Base-by-base conservation (phyloP, 2,329 filamentous ascomycete genomes). In the Trichophyton rubrum region DNA sequence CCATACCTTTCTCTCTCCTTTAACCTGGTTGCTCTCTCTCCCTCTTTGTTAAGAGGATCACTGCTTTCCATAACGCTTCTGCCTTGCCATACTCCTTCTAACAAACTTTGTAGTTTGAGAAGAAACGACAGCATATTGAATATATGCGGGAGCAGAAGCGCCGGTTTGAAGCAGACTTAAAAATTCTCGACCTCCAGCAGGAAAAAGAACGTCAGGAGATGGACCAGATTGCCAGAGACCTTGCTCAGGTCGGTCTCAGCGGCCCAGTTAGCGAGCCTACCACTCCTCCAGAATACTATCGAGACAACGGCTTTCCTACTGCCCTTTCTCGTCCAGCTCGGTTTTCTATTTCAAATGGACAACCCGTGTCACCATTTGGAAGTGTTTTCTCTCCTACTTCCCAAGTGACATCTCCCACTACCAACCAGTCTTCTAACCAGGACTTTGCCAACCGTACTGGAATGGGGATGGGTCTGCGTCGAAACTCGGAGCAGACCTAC, bases 241-340 rank as follows among this genome's bases (percentile, higher is more conserved):
- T 95, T 61, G 79, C 80, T 47, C 78, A 82, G 64, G 79, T 80
- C 62, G 74, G 74, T 33, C 66, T 78, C 53, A 79, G 84, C 63
- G 88, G 88, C 59, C 88, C 91, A 68, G 89, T 95, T 71, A 96
- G 89, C 67, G 92, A 97, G 75, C 93, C 93, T 15, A 96, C 93
- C 1, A 99, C 93, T 22, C 93, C 93, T 22, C 93, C 93, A 35
- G 93, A 97, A 73, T 92, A 93, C 73, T 57, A 57, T 30, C 86
- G 85, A 67, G 90, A 95, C 65, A 84, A 83, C 63, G 86, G 86
- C 49, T 92, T 95, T 68, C 85, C 88, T 60, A 85, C 85, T 68
- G 85, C 88, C 66, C 88, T 93, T 70, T 90, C 89, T 60, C 85
- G 90, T 47, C 88, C 90, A 49, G 91, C 91, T 71, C 84, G 91